Evolutionary conservation across 2,329 filamentous ascomycete species (phyloP).

Genomic region (Dactylellina cionopaga): DNA sequence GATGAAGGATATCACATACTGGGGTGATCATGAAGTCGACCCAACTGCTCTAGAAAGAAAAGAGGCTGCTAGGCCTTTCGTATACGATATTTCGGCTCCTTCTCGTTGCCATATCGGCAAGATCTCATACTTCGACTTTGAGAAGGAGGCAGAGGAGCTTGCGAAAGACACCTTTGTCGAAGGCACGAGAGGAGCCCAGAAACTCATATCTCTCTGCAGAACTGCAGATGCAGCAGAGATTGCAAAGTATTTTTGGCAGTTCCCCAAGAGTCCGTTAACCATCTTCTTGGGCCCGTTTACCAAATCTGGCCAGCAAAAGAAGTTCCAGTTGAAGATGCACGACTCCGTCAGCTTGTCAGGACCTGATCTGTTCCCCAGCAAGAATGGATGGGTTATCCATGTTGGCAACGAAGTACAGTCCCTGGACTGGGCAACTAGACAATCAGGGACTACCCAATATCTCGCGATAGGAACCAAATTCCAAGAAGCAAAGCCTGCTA

Average conservation of each 20-base stretch:
- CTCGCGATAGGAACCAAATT: conserved; percentile 46
- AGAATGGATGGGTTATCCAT: conserved; percentile 49
- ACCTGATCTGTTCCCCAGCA: conserved; percentile 30
- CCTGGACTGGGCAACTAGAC: conserved; percentile 42
- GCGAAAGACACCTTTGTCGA: conserved; percentile 32
- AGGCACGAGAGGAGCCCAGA: conserved; percentile 1
- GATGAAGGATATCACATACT: conserved; percentile 52
- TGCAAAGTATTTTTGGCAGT: conserved; percentile 41
- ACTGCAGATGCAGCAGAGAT: conserved; percentile 27
- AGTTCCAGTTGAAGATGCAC: conserved; percentile 40
- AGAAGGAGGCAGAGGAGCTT: conserved; percentile 36
- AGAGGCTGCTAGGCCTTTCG: conserved; percentile 33
- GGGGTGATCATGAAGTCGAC: conserved; percentile 42
- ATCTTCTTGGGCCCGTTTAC: conserved; percentile 33
- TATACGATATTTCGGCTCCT: conserved; percentile 49
- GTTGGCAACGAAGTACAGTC: conserved; percentile 45
- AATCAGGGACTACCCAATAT: conserved; percentile 53
- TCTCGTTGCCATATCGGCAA: conserved; percentile 22
- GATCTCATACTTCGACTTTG: conserved; percentile 21
- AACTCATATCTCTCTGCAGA: conserved; percentile 1
- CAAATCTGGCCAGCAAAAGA: conserved; percentile 40
- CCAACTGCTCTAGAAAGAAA: conserved; percentile 30
- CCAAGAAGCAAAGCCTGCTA: conserved; percentile 41
- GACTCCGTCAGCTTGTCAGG: conserved; percentile 21
- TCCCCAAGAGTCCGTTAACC: conserved; percentile 24